phyloP scores from a whole-genome alignment of 1,139 yeast species.

The Zygosaccharomyces sapae region DNA sequence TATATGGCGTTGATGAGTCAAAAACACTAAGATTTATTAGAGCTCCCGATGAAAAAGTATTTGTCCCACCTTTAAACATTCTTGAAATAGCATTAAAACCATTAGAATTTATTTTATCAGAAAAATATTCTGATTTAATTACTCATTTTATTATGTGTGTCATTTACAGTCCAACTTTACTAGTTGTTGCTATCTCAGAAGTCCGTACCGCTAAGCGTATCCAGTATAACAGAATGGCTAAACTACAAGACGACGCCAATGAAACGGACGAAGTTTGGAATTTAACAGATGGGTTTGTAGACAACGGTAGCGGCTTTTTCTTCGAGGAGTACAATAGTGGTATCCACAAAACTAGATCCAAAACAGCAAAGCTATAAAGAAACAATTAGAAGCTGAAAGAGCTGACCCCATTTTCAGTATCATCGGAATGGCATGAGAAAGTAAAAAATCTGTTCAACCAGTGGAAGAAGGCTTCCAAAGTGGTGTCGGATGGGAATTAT shows the following conservation, averaged over 20 bases:
- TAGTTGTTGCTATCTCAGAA: constrained; percentile 60
- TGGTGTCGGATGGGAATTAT: constrained; percentile 67
- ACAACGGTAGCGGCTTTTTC: constrained; percentile 38
- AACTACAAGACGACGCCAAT: constrained; percentile 74
- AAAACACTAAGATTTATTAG: constrained; percentile 75
- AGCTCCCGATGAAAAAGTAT: constrained; percentile 84
- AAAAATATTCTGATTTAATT: constrained; percentile 33
- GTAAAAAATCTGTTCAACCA: constrained; percentile 53
- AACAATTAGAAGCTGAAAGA: constrained; percentile 60
- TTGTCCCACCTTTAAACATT: constrained; percentile 80
- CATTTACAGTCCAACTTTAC: constrained; percentile 64
- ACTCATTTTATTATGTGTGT: constrained; percentile 56
- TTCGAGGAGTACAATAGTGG: constrained; percentile 30
- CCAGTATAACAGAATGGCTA: constrained; percentile 62
- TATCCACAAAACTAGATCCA: constrained; percentile 41
- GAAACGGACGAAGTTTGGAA: constrained; percentile 80
- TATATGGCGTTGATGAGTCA: constrained; percentile 81
- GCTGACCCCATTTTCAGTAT: constrained; percentile 63
- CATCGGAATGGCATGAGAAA: constrained; percentile 47
- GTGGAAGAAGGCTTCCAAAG: constrained; percentile 49
- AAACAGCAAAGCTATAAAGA: constrained; percentile 42
- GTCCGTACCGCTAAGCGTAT: constrained; percentile 63
- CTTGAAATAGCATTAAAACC: constrained; percentile 55
- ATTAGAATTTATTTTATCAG: constrained; percentile 20
- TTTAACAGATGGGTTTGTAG: constrained; percentile 66